A percentile compares a stretch with the other conserved stretches of the same genome.
Evolutionary conservation across 179 eudicot genomes (phyloP).

Genomic region (Silene coronaria): DNA sequence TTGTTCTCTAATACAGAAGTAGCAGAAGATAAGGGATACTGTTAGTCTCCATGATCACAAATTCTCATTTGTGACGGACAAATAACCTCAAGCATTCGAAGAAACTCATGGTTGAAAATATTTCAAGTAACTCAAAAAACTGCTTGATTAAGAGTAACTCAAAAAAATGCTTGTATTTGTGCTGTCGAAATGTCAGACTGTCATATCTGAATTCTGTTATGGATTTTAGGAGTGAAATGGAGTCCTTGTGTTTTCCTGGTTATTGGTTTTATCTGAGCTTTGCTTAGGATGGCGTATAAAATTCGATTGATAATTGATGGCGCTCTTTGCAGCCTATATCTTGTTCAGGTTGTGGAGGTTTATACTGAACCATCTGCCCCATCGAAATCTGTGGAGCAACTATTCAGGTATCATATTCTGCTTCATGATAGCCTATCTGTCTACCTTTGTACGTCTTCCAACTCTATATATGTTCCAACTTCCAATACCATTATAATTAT

Average conservation of each 20-base stretch:
- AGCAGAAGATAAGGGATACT: constrained; percentile 76
- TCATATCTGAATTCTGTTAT: background rate
- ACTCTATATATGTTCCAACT: no score
- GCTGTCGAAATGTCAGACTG: background rate
- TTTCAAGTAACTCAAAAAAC: no score
- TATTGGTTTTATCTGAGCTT: background rate
- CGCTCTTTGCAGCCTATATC: background rate
- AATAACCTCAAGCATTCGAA: no score
- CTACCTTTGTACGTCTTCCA: background rate
- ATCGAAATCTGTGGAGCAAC: constrained; percentile 49
- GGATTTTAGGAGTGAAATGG: background rate
- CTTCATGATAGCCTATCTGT: no score
- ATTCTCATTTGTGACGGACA: no score
- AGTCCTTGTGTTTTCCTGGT: background rate
- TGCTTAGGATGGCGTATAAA: background rate
- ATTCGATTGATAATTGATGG: background rate
- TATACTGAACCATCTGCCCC: constrained; percentile 71
- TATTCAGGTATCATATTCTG: constrained; percentile 58
- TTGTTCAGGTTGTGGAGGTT: constrained; percentile 68
- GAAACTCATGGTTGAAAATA: no score
- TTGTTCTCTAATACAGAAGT: constrained; percentile 77
- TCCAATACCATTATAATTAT: no score
- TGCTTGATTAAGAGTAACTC: no score
- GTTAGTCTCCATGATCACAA: background rate
- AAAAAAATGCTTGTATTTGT: background rate